phyloP scores from a whole-genome alignment of 148 eudicot genomes.

The Rhododendron ovatum region DNA sequence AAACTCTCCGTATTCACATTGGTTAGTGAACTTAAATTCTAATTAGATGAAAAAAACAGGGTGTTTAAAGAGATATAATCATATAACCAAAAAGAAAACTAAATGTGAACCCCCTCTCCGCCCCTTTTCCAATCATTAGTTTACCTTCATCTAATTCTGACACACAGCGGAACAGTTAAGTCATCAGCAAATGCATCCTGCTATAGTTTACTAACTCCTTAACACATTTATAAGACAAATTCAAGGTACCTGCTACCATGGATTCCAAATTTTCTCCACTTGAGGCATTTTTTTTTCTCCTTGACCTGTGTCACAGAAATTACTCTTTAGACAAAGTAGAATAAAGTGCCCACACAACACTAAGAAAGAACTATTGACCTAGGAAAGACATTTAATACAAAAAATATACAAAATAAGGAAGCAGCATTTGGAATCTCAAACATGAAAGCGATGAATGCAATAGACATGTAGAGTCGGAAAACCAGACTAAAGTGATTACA shows the following conservation, averaged over 20 bases:
- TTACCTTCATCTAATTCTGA: not conserved
- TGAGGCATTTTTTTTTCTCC: conserved; percentile 44
- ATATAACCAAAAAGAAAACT: not conserved
- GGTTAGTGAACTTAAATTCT: not conserved
- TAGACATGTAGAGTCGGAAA: not conserved
- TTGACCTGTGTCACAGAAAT: conserved; percentile 35
- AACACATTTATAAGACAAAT: not conserved
- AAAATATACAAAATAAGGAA: not conserved
- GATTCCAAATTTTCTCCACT: conserved; percentile 46
- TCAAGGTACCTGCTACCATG: conserved; percentile 28
- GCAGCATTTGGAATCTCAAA: not conserved
- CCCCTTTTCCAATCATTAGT: not conserved
- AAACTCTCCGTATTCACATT: not conserved
- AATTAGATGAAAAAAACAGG: not conserved
- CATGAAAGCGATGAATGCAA: not conserved
- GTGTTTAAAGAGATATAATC: not conserved
- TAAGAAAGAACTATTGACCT: not conserved
- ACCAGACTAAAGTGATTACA: not conserved
- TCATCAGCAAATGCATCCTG: not conserved
- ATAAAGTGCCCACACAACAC: not conserved
- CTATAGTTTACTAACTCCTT: not conserved
- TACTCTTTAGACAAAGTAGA: not conserved
- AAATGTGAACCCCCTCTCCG: not conserved
- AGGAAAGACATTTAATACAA: too few relatives aligned
- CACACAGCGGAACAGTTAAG: not conserved